phyloP scores from a whole-genome alignment of 495 filamentous ascomycete species.

The Hypoxylon fragiforme region DNA sequence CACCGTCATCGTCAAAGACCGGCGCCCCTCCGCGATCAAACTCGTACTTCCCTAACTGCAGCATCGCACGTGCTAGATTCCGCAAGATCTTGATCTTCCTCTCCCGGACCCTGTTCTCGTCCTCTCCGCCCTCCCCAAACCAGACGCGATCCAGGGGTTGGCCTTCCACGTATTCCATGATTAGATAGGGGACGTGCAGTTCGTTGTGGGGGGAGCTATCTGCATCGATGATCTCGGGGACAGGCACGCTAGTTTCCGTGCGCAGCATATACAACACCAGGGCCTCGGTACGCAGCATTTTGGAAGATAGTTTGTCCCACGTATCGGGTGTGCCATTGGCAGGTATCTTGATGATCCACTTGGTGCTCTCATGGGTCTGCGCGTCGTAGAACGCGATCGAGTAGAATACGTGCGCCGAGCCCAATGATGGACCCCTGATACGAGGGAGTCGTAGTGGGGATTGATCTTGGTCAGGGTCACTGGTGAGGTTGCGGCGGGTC shows the following conservation, averaged over 20 bases:
- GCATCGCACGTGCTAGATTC: slow-evolving; percentile 19
- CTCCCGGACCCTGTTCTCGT: neutral
- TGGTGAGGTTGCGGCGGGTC: neutral
- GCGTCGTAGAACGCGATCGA: slow-evolving; percentile 6
- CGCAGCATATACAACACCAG: slow-evolving; percentile 22
- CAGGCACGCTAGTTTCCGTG: slow-evolving; percentile 19
- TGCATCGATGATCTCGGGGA: slow-evolving; percentile 31
- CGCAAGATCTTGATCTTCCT: slow-evolving; percentile 12
- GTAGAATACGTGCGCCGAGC: slow-evolving; percentile 32
- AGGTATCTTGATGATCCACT: slow-evolving; percentile 35
- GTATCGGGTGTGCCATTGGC: slow-evolving; percentile 21
- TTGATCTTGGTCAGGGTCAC: neutral
- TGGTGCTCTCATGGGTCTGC: neutral
- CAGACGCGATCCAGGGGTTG: slow-evolving; percentile 24
- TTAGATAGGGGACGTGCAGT: slow-evolving; percentile 25
- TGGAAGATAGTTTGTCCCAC: slow-evolving; percentile 22
- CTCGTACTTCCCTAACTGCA: slow-evolving; percentile 26
- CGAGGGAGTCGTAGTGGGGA: slow-evolving; percentile 14
- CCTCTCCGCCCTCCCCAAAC: slow-evolving; percentile 8
- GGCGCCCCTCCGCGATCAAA: slow-evolving; percentile 28
- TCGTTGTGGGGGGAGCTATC: slow-evolving; percentile 24
- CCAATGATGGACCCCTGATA: slow-evolving; percentile 20
- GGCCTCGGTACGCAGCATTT: slow-evolving; percentile 27
- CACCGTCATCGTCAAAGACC: slow-evolving; percentile 19
- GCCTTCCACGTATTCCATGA: slow-evolving; percentile 32